Evolutionary conservation across 306 rosid species (phyloP).

Genomic region (Fagus crenata): DNA sequence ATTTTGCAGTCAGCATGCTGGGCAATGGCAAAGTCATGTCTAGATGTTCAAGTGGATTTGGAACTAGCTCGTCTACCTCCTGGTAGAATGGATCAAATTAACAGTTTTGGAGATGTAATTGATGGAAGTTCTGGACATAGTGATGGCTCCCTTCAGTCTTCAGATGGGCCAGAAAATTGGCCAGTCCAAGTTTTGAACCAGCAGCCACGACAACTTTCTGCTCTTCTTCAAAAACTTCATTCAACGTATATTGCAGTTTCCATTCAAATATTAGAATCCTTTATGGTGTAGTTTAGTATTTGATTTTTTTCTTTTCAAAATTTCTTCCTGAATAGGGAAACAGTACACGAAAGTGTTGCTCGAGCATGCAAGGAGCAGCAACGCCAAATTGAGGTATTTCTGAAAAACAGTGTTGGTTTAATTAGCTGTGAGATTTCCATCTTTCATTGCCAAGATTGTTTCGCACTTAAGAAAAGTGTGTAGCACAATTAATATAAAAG

Average conservation of each 20-base stretch:
- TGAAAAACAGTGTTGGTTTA: background rate
- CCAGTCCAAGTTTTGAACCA: conserved; percentile 84
- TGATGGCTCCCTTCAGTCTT: conserved; percentile 50
- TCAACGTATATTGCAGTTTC: conserved; percentile 58
- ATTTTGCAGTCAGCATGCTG: conserved; percentile 94
- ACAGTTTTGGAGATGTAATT: conserved; percentile 51
- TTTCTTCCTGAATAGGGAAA: conserved; percentile 55
- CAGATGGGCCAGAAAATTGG: conserved; percentile 77
- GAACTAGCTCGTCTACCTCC: conserved; percentile 66
- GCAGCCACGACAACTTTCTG: conserved; percentile 84
- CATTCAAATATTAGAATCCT: conserved; percentile 22
- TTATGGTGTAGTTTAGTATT: conserved; percentile 15
- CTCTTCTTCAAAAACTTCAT: conserved; percentile 91
- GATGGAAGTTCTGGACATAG: conserved; percentile 66
- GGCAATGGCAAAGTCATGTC: conserved; percentile 97
- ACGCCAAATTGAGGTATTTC: conserved; percentile 85
- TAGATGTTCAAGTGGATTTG: conserved; percentile 85
- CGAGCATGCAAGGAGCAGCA: conserved; percentile 95
- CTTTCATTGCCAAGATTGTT: conserved; percentile 9
- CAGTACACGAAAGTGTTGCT: conserved; percentile 73
- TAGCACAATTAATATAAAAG: conserved; percentile 5
- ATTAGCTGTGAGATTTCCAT: background rate
- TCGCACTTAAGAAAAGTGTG: conserved; percentile 10
- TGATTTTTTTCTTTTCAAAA: background rate
- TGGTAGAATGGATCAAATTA: conserved; percentile 62